These are phyloP conservation scores for Nyssa sinensis DNA, from an alignment of 148 eudicot species.

Conservation along the genomic window DNA sequence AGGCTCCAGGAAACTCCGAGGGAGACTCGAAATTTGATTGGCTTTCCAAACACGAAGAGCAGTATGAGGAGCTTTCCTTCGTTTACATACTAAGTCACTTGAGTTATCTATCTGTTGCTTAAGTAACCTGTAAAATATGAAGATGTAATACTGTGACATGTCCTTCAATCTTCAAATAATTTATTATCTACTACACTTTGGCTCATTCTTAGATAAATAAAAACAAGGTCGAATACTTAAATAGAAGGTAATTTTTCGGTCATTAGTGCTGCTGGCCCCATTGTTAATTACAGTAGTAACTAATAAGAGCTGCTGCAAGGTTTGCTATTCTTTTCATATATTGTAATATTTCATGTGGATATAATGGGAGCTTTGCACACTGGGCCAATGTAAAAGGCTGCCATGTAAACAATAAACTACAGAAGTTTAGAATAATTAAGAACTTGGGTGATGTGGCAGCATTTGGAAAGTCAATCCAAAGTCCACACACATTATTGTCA, in stretches of 20 bases:
- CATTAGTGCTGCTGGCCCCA: neutral
- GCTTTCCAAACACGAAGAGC: conserved; percentile 46
- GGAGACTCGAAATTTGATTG: conserved; percentile 31
- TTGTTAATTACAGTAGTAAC: neutral
- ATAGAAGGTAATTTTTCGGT: too few species aligned
- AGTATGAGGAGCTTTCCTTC: conserved; percentile 48
- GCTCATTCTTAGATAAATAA: neutral
- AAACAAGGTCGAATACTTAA: too few species aligned
- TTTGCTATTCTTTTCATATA: neutral
- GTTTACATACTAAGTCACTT: conserved; percentile 55
- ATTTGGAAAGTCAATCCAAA: neutral
- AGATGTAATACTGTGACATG: neutral
- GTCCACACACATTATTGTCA: too few species aligned
- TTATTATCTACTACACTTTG: neutral
- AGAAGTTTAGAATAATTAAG: too few species aligned
- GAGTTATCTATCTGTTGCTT: conserved; percentile 49
- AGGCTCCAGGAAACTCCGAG: conserved; percentile 54
- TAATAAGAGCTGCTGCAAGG: neutral
- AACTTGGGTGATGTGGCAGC: neutral
- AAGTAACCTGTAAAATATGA: conserved; percentile 45
- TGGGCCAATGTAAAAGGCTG: neutral
- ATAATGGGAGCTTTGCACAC: neutral
- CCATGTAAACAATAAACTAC: too few species aligned
- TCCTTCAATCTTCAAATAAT: neutral
- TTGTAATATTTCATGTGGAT: neutral